Evolutionary conservation across 1,284 basidiomycete species (phyloP).

Genomic region (Athelia psychrophila): DNA sequence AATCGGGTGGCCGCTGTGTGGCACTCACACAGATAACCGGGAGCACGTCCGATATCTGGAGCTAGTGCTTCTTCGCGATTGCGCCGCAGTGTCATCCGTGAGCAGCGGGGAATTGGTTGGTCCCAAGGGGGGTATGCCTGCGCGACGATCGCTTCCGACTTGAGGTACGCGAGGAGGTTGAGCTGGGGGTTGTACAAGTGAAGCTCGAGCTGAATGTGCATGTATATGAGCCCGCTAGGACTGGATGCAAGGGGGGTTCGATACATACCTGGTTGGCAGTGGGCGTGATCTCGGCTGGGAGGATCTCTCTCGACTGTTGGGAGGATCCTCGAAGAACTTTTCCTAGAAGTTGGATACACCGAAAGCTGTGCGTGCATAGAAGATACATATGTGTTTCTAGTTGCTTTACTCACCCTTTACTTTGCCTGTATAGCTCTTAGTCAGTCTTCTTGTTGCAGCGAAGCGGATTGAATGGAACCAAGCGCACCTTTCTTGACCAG

Average conservation of each 20-base stretch:
- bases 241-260: neutral
- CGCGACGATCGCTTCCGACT: constrained; percentile 37
- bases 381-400: no score
- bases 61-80: constrained; percentile 37
- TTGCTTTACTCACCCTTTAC: constrained; percentile 12
- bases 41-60: constrained; percentile 31
- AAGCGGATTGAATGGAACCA: neutral
- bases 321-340: constrained; percentile 35
- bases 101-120: constrained; percentile 36
- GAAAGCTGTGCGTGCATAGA: constrained; percentile 13
- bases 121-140: constrained; percentile 50
- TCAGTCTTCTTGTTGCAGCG: neutral
- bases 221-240: constrained; percentile 6
- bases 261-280: constrained; percentile 40
- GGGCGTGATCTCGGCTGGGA: constrained; percentile 29
- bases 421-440: constrained; percentile 1
- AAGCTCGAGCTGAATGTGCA: constrained; percentile 34
- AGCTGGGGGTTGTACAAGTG: constrained; percentile 37
- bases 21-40: constrained; percentile 18
- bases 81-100: constrained; percentile 36
- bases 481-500: constrained; percentile 26
- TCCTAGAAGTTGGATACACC: constrained; percentile 49
- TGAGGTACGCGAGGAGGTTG: constrained; percentile 38
- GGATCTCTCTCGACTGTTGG: constrained; percentile 13
- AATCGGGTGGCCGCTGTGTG: constrained; percentile 20